Conservation (phyloP, 1,284 basidiomycete species). For the Heliocybe sulcata region DNA sequence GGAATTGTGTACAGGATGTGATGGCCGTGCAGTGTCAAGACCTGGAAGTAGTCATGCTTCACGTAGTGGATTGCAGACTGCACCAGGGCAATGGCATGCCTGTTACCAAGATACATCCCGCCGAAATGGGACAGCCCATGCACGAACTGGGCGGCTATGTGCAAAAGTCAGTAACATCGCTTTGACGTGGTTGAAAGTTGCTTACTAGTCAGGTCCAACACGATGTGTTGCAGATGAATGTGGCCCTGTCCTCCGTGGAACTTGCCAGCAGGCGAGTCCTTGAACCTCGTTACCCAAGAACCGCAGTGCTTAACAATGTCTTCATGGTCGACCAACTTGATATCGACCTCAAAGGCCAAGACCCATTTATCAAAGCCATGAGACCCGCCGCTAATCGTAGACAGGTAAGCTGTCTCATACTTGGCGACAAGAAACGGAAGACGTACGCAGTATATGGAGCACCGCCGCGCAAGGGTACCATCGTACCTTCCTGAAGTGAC, state of each 20-base stretch:
- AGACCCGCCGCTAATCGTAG: not conserved
- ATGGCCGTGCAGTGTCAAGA: conserved; percentile 16
- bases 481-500: conserved; percentile 15
- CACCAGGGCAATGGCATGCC: conserved; percentile 18
- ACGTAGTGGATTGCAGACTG: conserved; percentile 22
- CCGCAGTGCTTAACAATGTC: conserved; percentile 11
- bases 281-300: conserved; percentile 11
- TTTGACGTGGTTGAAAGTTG: conserved; percentile 1
- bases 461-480: conserved; percentile 9
- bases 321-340: conserved; percentile 17
- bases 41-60: conserved; percentile 20
- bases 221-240: conserved; percentile 19
- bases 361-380: conserved; percentile 18
- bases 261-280: conserved; percentile 14
- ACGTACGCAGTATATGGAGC: not conserved
- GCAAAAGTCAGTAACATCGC: not conserved
- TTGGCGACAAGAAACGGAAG: not conserved
- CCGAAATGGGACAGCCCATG: conserved; percentile 17
- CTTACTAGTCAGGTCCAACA: conserved; percentile 22
- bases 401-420: not conserved
- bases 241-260: conserved; percentile 15
- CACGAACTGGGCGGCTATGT: conserved; percentile 19
- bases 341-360: conserved; percentile 25
- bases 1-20: conserved; percentile 25
- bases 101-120: conserved; percentile 15